Evolutionary conservation across 2,329 filamentous ascomycete species (phyloP).

Genomic region (Capronia epimyces): DNA sequence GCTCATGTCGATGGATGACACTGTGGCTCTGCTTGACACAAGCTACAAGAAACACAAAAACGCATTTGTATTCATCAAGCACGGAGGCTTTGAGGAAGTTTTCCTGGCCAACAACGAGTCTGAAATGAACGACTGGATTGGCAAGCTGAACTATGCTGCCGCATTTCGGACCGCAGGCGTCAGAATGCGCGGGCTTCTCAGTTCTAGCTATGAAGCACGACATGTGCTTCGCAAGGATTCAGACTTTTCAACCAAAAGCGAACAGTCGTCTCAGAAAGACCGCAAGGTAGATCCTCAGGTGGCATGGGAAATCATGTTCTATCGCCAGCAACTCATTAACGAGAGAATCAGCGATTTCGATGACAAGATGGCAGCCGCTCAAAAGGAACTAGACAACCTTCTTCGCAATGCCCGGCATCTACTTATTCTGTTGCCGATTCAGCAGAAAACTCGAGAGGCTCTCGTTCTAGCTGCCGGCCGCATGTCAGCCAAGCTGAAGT

Average conservation of each 20-base stretch:
- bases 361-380: slow-evolving; percentile 64
- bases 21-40: slow-evolving; percentile 78
- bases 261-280: slow-evolving; percentile 48
- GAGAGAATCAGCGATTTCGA: slow-evolving; percentile 79
- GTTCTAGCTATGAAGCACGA: slow-evolving; percentile 79
- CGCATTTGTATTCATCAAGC: slow-evolving; percentile 83
- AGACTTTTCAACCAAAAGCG: slow-evolving; percentile 50
- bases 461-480: slow-evolving; percentile 78
- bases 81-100: slow-evolving; percentile 81
- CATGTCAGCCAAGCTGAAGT: slow-evolving; percentile 82
- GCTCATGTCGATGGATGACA: slow-evolving; percentile 87
- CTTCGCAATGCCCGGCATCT: slow-evolving; percentile 86
- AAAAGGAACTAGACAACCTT: slow-evolving; percentile 75
- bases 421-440: slow-evolving; percentile 80
- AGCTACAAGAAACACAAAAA: slow-evolving; percentile 92
- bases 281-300: slow-evolving; percentile 61
- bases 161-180: slow-evolving; percentile 90
- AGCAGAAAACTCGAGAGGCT: slow-evolving; percentile 81
- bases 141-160: slow-evolving; percentile 91
- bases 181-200: slow-evolving; percentile 79
- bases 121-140: slow-evolving; percentile 95
- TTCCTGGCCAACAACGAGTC: slow-evolving; percentile 83
- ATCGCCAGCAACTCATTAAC: slow-evolving; percentile 74
- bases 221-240: slow-evolving; percentile 62
- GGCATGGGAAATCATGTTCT: slow-evolving; percentile 76